These are phyloP conservation scores for Trypanosoma caninum DNA, from an alignment of 208 protist genomes.

Conservation along the genomic window DNA sequence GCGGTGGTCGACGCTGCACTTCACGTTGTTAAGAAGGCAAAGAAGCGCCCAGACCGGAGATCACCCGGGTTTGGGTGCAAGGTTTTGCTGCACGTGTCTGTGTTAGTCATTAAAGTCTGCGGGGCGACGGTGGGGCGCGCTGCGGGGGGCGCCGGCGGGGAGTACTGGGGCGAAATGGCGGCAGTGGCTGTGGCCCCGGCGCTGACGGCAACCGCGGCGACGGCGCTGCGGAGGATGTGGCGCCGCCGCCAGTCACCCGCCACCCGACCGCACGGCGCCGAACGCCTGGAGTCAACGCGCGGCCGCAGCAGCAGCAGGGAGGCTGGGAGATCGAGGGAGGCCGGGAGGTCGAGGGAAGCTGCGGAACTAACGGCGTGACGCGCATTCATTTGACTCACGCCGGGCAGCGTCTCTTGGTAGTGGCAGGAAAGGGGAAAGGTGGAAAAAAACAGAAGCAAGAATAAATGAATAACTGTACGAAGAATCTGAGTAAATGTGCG, in stretches of 20 bases:
- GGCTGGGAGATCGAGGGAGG: not conserved
- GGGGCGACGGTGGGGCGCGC: constrained; percentile 53
- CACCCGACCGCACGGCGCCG: too few species aligned
- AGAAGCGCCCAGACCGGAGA: too few species aligned
- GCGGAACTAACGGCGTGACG: not conserved
- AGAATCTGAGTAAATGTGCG: too few species aligned
- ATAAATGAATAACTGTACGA: not conserved
- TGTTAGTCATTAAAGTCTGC: constrained; percentile 29
- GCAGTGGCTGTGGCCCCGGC: constrained; percentile 36
- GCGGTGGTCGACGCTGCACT: constrained; percentile 58
- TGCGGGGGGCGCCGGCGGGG: constrained; percentile 42
- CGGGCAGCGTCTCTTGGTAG: too few species aligned
- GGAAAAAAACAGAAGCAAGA: not conserved
- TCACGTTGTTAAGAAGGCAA: not conserved
- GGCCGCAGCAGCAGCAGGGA: constrained; percentile 10
- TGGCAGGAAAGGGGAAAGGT: constrained; percentile 7
- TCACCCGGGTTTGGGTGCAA: constrained; percentile 4
- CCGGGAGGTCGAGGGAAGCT: constrained; percentile 10
- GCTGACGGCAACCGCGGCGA: constrained; percentile 21
- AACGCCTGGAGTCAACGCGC: not conserved
- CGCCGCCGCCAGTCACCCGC: not conserved
- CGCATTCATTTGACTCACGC: too few species aligned
- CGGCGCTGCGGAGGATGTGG: not conserved
- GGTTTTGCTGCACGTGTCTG: constrained; percentile 32
- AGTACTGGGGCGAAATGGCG: constrained; percentile 75